phyloP scores from a whole-genome alignment of 495 filamentous ascomycete genomes.

The Cercophora scortea region DNA sequence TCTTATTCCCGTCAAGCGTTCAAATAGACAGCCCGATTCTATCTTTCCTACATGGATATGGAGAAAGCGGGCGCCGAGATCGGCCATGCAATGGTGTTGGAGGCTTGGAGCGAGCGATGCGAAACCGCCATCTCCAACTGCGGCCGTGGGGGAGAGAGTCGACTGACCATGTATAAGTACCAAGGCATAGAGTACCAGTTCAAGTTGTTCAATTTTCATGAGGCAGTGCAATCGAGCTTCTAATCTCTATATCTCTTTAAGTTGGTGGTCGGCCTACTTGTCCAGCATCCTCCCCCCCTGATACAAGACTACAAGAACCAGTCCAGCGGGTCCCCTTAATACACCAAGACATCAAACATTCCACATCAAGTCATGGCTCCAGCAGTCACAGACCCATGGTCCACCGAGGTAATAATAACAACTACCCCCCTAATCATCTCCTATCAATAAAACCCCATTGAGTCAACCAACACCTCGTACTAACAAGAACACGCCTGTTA shows the following conservation, averaged over 20 bases:
- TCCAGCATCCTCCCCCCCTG: neutral
- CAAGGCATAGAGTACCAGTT: conserved; percentile 3
- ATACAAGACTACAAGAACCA: neutral
- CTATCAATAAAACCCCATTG: neutral
- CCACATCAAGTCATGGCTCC: conserved; percentile 28
- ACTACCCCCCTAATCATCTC: neutral
- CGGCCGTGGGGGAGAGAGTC: neutral
- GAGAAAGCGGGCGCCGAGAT: conserved; percentile 4
- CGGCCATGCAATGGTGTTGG: too few species aligned
- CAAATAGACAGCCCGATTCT: too few species aligned
- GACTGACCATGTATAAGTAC: neutral
- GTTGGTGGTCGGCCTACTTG: neutral
- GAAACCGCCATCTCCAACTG: neutral
- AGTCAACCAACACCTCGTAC: neutral
- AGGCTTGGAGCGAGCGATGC: neutral
- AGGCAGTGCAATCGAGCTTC: neutral
- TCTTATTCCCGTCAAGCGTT: too few species aligned
- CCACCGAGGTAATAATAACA: conserved; percentile 36
- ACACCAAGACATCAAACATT: too few species aligned
- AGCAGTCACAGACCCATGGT: conserved; percentile 49
- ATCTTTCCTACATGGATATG: too few species aligned
- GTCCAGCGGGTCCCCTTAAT: too few species aligned
- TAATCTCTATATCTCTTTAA: neutral
- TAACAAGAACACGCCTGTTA: neutral
- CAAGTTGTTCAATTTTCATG: neutral